Evolutionary conservation across 1,139 yeast genomes (phyloP), one percentile per base, ranked within the genome.

Genomic region (Nakaseomyces uthaithaninus): DNA sequence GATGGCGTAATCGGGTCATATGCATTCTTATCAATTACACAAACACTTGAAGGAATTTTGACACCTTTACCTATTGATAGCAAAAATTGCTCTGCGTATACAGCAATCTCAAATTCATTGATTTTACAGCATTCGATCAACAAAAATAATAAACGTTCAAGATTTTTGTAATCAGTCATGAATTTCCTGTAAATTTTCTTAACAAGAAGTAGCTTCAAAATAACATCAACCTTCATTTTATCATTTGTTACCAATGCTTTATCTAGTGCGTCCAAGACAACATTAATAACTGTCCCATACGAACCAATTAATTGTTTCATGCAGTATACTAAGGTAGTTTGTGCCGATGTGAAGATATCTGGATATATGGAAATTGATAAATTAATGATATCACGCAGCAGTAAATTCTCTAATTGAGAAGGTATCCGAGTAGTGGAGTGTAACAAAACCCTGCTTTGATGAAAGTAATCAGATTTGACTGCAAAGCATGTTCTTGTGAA

Each of bases 401-500:
- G 63, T 1, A 67, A 44, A 42, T 69, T 74, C 51, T 91, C 97
- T 18, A 82, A 60, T 10, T 70, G 74, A 0, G 89, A 75, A 53
- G 84, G 83, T 8, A 76, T 68, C 47, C 95, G 69, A 3, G 83
- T 78, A 0, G 94, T 82, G 1, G 89, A 76, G 53, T 82, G 91
- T 41, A 84, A 71, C 3, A 77, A 70, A 19, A 83, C 74, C 50
- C 97, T 72, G 46, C 82, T 78, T 57, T 77, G 75, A 51, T 91
- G 96, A 49, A 80, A 82, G 11, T 80, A 66, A 45, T 80, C 82
- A n/a, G 86, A 68, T 46, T 95, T 71, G 0, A 86, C 74, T 1
- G 86, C 94, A 33, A 87, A 59, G 2, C 86, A 74, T 4, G 85
- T 71, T 57, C 96, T 75, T 0, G 97, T 87, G 49, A 69, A 82